phyloP scores from a whole-genome alignment of 352 stramenopile species.

The Blastocystis sp. region DNA sequence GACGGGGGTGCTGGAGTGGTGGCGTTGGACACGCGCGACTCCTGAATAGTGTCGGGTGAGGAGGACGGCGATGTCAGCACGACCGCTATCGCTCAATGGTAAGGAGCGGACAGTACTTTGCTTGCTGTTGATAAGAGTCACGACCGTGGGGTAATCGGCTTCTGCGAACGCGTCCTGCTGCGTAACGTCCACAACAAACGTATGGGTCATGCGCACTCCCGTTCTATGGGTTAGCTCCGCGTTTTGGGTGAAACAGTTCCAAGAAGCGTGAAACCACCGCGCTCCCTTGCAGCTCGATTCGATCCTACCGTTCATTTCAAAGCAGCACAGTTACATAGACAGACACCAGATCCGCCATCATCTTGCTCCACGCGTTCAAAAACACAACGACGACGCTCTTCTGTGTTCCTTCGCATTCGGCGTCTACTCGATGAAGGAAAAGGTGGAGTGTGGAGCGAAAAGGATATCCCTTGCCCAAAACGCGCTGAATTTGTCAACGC shows the following conservation, averaged over 20 bases:
- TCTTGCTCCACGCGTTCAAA: slow-evolving; percentile 17
- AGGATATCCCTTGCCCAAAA: slow-evolving; percentile 50
- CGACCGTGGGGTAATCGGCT: slow-evolving; percentile 10
- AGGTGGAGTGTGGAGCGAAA: neutral
- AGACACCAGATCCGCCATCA: neutral
- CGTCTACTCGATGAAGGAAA: neutral
- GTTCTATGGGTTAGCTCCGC: neutral
- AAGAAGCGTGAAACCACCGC: neutral
- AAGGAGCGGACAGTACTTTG: neutral
- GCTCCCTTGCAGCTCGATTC: slow-evolving; percentile 21
- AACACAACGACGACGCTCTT: slow-evolving; percentile 7
- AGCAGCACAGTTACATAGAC: neutral
- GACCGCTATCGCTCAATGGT: neutral
- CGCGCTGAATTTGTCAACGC: neutral
- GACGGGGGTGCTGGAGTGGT: neutral
- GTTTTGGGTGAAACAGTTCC: neutral
- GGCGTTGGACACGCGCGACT: neutral
- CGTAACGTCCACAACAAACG: slow-evolving; percentile 36
- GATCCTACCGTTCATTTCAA: neutral
- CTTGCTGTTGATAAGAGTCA: neutral
- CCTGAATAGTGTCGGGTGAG: neutral
- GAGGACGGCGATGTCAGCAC: slow-evolving; percentile 4
- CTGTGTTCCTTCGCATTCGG: neutral
- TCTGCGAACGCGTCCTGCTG: neutral
- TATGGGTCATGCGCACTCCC: neutral